A percentile compares a stretch with the other conserved stretches of the same genome.
Evolutionary conservation across 257 asterid species (phyloP).

Genomic region (Anisodus tanguticus): DNA sequence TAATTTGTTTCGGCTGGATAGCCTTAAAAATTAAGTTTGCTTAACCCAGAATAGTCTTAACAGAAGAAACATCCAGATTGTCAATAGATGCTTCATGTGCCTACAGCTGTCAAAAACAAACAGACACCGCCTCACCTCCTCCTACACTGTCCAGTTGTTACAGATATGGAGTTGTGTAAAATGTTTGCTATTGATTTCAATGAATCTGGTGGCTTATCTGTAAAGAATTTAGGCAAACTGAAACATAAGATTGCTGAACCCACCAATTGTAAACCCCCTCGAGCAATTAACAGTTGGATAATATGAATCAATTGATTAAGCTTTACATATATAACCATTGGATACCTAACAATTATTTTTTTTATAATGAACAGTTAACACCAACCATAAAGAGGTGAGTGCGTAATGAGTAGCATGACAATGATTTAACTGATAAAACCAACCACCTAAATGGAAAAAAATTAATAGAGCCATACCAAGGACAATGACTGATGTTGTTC

Average conservation of each 20-base stretch:
- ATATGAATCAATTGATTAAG: background rate
- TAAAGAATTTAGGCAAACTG: constrained; percentile 3
- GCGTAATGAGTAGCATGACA: constrained; percentile 22
- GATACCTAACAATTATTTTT: background rate
- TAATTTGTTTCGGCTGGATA: too few relatives aligned
- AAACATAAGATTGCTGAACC: background rate
- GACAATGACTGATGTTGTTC: constrained; percentile 96
- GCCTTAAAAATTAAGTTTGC: too few relatives aligned
- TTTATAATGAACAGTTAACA: background rate
- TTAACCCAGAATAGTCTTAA: too few relatives aligned
- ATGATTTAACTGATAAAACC: constrained; percentile 18
- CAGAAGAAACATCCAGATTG: too few relatives aligned
- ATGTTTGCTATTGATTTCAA: background rate
- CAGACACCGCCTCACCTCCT: too few relatives aligned
- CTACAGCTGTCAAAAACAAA: too few relatives aligned
- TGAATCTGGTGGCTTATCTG: background rate
- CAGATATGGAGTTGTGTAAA: background rate
- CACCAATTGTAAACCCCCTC: background rate
- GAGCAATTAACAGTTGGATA: background rate
- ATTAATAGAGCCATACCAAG: constrained; percentile 62
- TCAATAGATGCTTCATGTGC: too few relatives aligned
- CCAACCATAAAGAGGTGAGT: background rate
- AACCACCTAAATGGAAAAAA: constrained; percentile 29
- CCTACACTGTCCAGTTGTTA: too few relatives aligned
- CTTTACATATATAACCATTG: background rate